A percentile compares a stretch with the other conserved stretches of the same genome.
phyloP scores from a whole-genome alignment of 2,329 filamentous ascomycete genomes.

The Neurospora sp. region DNA sequence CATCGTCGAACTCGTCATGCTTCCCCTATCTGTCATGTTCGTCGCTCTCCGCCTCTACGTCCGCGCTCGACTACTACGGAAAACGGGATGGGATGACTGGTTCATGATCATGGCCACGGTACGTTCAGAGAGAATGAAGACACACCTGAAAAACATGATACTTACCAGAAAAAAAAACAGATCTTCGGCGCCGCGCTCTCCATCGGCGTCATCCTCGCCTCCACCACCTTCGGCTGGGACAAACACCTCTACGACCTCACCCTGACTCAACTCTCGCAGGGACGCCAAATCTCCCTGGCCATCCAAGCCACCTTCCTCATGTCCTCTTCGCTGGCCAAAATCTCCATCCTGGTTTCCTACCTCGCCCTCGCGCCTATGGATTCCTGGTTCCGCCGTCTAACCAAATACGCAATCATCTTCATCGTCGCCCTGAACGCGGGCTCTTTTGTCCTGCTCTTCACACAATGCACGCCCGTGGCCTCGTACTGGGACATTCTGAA shows the following conservation, averaged over 20 bases:
- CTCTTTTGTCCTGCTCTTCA: slow-evolving; percentile 27
- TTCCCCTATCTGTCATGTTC: slow-evolving; percentile 25
- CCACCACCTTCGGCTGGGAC: slow-evolving; percentile 27
- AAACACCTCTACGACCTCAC: slow-evolving; percentile 29
- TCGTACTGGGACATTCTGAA: slow-evolving; percentile 21
- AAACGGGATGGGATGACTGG: slow-evolving; percentile 30
- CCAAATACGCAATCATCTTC: slow-evolving; percentile 19
- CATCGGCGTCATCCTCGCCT: slow-evolving; percentile 26
- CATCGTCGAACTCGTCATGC: slow-evolving; percentile 27
- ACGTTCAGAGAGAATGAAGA: slow-evolving; percentile 2
- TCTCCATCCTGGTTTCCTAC: slow-evolving; percentile 31
- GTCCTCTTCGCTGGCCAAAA: slow-evolving; percentile 28
- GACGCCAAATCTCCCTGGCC: slow-evolving; percentile 29
- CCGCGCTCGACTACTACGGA: slow-evolving; percentile 24
- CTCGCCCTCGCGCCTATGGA: slow-evolving; percentile 27
- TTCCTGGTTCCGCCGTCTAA: slow-evolving; percentile 25
- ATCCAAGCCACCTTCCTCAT: slow-evolving; percentile 30
- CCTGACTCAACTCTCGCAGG: slow-evolving; percentile 18
- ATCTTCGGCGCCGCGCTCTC: slow-evolving; percentile 25
- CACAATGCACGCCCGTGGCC: slow-evolving; percentile 24
- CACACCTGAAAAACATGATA: no score
- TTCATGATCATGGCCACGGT: slow-evolving; percentile 31
- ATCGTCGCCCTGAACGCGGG: slow-evolving; percentile 21
- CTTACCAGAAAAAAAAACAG: slow-evolving; percentile 8
- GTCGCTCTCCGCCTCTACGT: slow-evolving; percentile 29